These are phyloP conservation scores for Rhazya stricta DNA, from an alignment of 257 asterid species.

Conservation along the genomic window DNA sequence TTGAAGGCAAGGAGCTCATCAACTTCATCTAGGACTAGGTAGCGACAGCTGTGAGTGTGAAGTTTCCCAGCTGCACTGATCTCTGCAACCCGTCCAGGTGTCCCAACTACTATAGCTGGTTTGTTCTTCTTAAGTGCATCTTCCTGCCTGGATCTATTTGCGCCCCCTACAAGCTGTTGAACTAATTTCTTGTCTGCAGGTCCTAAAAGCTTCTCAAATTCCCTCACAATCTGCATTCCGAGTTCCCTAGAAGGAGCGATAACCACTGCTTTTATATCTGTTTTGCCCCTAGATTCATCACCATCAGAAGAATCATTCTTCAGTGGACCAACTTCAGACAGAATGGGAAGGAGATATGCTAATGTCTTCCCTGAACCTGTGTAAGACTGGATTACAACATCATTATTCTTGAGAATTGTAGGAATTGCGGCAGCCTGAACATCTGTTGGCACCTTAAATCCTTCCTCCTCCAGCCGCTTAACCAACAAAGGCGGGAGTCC, in stretches of 20 bases:
- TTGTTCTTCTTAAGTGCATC: conserved; percentile 92
- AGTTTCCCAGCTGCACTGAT: conserved; percentile 87
- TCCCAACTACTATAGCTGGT: conserved; percentile 83
- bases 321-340: conserved; percentile 57
- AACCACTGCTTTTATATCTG: conserved; percentile 69
- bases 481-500: conserved; percentile 70
- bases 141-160: conserved; percentile 88
- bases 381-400: conserved; percentile 87
- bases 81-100: conserved; percentile 95
- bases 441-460: conserved; percentile 74
- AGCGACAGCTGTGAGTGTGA: conserved; percentile 81
- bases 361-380: conserved; percentile 98
- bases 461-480: conserved; percentile 73
- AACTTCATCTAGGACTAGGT: conserved; percentile 82
- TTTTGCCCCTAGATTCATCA: conserved; percentile 30
- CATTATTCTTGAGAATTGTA: conserved; percentile 62
- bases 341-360: conserved; percentile 95
- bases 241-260: conserved; percentile 99
- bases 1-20: conserved; percentile 89
- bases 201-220: conserved; percentile 82
- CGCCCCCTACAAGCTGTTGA: conserved; percentile 98
- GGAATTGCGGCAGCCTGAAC: conserved; percentile 97
- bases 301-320: conserved; percentile 29
- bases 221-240: conserved; percentile 98
- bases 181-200: conserved; percentile 74